These are phyloP conservation scores for Aspergillus hancockii DNA, from an alignment of 495 filamentous ascomycete genomes.

Conservation along the genomic window DNA sequence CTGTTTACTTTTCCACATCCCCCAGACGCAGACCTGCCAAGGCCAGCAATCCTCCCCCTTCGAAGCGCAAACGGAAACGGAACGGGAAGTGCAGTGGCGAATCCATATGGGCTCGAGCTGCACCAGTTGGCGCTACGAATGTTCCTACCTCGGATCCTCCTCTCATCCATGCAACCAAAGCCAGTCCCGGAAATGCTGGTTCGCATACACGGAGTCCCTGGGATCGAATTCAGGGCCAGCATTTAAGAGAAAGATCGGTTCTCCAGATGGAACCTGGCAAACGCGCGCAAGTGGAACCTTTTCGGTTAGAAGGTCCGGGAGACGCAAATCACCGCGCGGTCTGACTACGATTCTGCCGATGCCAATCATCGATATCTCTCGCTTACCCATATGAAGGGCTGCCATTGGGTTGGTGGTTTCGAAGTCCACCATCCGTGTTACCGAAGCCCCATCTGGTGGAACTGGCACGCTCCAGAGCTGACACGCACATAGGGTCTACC, in stretches of 20 bases:
- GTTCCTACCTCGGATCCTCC: slow-evolving; percentile 33
- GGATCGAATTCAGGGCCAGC: slow-evolving; percentile 54
- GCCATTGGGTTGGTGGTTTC: no score
- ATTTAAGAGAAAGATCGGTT: slow-evolving; percentile 49
- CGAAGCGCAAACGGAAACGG: slow-evolving; percentile 39
- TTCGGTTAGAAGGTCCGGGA: slow-evolving; percentile 57
- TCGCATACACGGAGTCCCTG: slow-evolving; percentile 31
- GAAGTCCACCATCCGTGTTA: no score
- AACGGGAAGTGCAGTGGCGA: slow-evolving; percentile 52
- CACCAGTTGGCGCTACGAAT: slow-evolving; percentile 47
- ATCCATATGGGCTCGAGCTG: slow-evolving; percentile 47
- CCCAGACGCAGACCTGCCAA: not conserved
- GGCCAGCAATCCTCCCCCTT: not conserved
- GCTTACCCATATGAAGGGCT: slow-evolving; percentile 32
- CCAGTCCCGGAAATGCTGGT: slow-evolving; percentile 9
- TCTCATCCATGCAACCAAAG: not conserved
- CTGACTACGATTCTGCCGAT: slow-evolving; percentile 1
- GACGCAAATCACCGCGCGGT: slow-evolving; percentile 29
- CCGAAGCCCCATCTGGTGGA: no score
- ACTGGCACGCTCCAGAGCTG: no score
- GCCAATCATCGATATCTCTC: slow-evolving; percentile 39
- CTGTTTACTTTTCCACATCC: not conserved
- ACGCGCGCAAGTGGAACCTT: slow-evolving; percentile 49
- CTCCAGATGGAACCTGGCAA: slow-evolving; percentile 48
- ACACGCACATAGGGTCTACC: no score